These are phyloP conservation scores for Sutorius australiensis DNA, from an alignment of 768 basidiomycete genomes.

Conservation along the genomic window DNA sequence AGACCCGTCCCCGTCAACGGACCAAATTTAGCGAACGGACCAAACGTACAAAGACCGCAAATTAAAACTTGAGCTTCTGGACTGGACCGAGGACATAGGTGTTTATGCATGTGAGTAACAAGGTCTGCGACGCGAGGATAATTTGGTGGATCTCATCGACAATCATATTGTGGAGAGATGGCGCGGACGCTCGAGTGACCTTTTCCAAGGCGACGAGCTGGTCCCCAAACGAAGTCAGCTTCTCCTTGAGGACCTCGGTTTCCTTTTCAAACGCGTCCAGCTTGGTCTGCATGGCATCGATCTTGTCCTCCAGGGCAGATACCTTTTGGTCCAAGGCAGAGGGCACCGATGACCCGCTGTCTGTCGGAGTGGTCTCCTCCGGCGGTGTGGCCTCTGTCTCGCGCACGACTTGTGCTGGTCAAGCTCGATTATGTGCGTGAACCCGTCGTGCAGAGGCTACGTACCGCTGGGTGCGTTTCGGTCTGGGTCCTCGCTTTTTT, in stretches of 20 bases:
- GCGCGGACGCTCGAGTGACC: neutral
- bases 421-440: slow-evolving; percentile 1
- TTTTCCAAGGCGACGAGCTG: slow-evolving; percentile 5
- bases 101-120: slow-evolving; percentile 3
- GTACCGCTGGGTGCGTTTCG: neutral
- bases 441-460: neutral
- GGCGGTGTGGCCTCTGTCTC: neutral
- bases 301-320: neutral
- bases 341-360: neutral
- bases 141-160: neutral
- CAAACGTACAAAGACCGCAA: slow-evolving; percentile 4
- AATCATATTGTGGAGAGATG: neutral
- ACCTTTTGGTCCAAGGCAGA: neutral
- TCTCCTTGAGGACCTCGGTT: slow-evolving; percentile 1
- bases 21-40: neutral
- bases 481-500: neutral
- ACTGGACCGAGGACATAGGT: slow-evolving; percentile 5
- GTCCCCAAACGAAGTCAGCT: slow-evolving; percentile 1
- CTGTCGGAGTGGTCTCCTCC: neutral
- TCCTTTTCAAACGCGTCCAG: neutral
- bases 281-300: neutral
- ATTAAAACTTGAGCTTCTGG: neutral
- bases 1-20: neutral
- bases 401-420: neutral
- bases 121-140: neutral